Base-by-base conservation (phyloP, 176 grass and related monocot species). In the Zizania latifolia region DNA sequence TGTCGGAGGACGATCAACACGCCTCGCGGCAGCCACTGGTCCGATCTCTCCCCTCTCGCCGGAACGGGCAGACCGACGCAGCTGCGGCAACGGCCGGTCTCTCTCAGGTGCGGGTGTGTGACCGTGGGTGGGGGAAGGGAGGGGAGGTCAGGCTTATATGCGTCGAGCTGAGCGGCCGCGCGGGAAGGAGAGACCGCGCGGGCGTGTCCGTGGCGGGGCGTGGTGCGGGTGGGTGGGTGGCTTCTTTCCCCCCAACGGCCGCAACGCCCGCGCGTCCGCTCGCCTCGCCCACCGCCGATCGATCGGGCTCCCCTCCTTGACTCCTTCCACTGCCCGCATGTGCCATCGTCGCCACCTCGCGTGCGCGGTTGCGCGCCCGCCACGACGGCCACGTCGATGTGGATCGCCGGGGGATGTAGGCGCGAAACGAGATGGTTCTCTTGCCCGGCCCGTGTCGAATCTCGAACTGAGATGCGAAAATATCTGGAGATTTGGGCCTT, bases 191-290 rank as follows among this genome's bases (percentile, higher is more conserved):
- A 38, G 80, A 38, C 8, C 4, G 39, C 7, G 39, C 39, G 16
- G 17, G 3, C 37, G 83, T 28, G 70, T 74, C 83, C 60, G 53
- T 71, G 74, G 8, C 63, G 58, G 22, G 39, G 32, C 15, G 38
- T 48, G 70, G 68, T 82, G 13, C 38, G 37, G 45, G 55, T 57
- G 56, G 27, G 32, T 65, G 70, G 23, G 41, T 62, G 85, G 22
- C 43, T 63, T 21, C 28, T n/a, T 69, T 62, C 54, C 43, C 40
- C 63, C 61, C 51, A 45, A 51, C 39, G 61, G 11, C 81, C 86
- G 81, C 22, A 62, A 68, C 50, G 26, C 54, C 80, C 86, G 86
- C 86, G 63, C 81, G 63, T 62, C 81, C 86, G 76, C 81, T 88
- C 75, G 86, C 27, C 6, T 15, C 9, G 28, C 12, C 40, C 74